phyloP scores from a whole-genome alignment of 108 stramenopile genomes.

The Nitzschia sp. region DNA sequence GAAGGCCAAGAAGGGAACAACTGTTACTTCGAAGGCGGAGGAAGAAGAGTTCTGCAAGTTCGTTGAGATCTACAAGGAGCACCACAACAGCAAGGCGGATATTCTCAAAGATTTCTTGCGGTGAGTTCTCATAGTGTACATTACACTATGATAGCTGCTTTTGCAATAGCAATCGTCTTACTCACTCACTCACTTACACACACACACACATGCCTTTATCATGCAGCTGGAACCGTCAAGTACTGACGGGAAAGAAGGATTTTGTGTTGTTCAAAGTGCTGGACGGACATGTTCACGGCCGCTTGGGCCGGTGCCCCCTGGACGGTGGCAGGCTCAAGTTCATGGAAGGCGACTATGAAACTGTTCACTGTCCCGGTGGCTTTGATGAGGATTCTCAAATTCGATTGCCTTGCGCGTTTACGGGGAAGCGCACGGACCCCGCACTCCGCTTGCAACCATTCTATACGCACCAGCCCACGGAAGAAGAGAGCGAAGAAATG shows the following conservation, averaged over 20 bases:
- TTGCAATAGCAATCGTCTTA: background rate
- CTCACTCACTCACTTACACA: background rate
- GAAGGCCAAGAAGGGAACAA: conserved; percentile 5
- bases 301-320: conserved; percentile 62
- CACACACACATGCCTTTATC: background rate
- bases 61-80: conserved; percentile 33
- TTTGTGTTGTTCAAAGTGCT: conserved; percentile 62
- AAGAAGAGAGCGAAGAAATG: conserved; percentile 75
- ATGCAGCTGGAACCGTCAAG: conserved; percentile 72
- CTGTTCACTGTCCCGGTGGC: conserved; percentile 48
- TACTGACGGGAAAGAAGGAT: conserved; percentile 61
- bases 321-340: conserved; percentile 69
- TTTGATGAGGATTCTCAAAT: conserved; percentile 59
- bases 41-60: conserved; percentile 26
- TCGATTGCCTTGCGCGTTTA: conserved; percentile 31
- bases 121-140: too few species aligned
- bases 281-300: conserved; percentile 73
- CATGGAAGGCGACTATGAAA: conserved; percentile 45
- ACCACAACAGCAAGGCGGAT: conserved; percentile 46
- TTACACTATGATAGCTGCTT: background rate
- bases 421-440: background rate
- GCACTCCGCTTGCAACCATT: conserved; percentile 2
- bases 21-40: conserved; percentile 26
- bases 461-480: conserved; percentile 36
- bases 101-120: conserved; percentile 71